Percentiles rank a stretch among this genome's conserved stretches.
Evolutionary conservation across 1,284 basidiomycete species (phyloP).

Genomic region (Ceratobasidium sp.): DNA sequence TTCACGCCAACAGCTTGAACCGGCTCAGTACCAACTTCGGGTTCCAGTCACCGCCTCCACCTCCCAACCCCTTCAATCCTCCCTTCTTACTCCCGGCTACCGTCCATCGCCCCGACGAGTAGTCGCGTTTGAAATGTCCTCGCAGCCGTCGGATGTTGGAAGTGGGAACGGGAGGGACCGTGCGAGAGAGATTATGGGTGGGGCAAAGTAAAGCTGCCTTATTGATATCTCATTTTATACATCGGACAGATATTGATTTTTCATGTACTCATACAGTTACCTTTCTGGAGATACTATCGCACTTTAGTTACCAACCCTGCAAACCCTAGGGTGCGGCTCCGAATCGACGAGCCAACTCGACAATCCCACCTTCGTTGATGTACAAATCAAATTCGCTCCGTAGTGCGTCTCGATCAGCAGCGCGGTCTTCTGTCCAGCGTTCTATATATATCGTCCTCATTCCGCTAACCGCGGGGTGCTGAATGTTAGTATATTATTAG

Average conservation of each 20-base stretch:
- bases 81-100: slow-evolving; percentile 15
- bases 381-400: slow-evolving; percentile 43
- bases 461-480: slow-evolving; percentile 39
- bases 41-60: not conserved
- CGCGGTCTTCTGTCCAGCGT: slow-evolving; percentile 46
- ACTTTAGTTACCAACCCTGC: too few species aligned
- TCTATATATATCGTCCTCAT: slow-evolving; percentile 48
- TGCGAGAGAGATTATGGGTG: slow-evolving; percentile 28
- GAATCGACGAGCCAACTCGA: slow-evolving; percentile 42
- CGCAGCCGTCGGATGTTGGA: slow-evolving; percentile 7
- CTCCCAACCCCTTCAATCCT: not conserved
- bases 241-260: too few species aligned
- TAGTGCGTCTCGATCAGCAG: slow-evolving; percentile 36
- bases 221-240: too few species aligned
- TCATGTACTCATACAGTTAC: not conserved
- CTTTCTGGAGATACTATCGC: too few species aligned
- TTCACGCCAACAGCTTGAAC: not conserved
- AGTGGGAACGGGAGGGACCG: slow-evolving; percentile 22
- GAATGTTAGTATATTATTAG: not conserved
- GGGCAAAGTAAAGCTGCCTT: not conserved
- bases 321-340: slow-evolving; percentile 27
- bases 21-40: not conserved
- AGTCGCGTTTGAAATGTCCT: not conserved
- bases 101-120: slow-evolving; percentile 1
- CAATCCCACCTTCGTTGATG: slow-evolving; percentile 44